Percentiles rank a stretch among this genome's conserved stretches.
Conservation (phyloP, 768 basidiomycete genomes). For the Sarcodon sp. region DNA sequence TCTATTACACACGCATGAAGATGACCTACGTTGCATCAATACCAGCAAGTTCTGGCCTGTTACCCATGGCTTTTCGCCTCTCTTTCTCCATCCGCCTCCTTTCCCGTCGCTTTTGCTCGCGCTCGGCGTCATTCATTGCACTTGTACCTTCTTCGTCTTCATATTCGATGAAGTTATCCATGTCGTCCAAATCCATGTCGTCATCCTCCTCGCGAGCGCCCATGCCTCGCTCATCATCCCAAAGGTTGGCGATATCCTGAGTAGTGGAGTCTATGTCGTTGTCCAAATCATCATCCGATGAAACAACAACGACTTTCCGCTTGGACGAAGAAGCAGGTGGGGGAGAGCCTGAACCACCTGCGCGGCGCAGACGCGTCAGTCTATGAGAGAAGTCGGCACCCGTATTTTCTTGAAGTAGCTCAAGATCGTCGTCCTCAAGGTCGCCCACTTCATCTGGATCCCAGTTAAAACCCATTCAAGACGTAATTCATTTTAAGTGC, state of each 20-base stretch:
- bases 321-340: constrained; percentile 43
- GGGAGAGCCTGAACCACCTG: constrained; percentile 59
- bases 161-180: constrained; percentile 70
- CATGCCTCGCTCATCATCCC: constrained; percentile 63
- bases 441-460: constrained; percentile 35
- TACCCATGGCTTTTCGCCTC: constrained; percentile 51
- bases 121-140: constrained; percentile 61
- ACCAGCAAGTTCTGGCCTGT: constrained; percentile 60
- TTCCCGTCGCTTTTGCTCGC: constrained; percentile 62
- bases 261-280: constrained; percentile 37
- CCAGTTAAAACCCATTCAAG: constrained; percentile 4
- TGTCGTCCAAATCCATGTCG: constrained; percentile 61
- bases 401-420: constrained; percentile 74
- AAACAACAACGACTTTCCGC: constrained; percentile 43
- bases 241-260: constrained; percentile 59
- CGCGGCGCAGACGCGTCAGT: constrained; percentile 64
- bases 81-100: constrained; percentile 52
- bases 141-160: constrained; percentile 52
- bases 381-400: constrained; percentile 58
- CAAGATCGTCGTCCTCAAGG: constrained; percentile 82
- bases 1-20: neutral
- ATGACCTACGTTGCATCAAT: constrained; percentile 70
- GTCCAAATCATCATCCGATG: constrained; percentile 65
- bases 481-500: constrained; percentile 22
- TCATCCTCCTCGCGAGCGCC: constrained; percentile 38